Percentiles rank a stretch among this genome's conserved stretches.
These are phyloP conservation scores for Sugiyamaella floridensis DNA, from an alignment of 805 yeast species.

Conservation along the genomic window DNA sequence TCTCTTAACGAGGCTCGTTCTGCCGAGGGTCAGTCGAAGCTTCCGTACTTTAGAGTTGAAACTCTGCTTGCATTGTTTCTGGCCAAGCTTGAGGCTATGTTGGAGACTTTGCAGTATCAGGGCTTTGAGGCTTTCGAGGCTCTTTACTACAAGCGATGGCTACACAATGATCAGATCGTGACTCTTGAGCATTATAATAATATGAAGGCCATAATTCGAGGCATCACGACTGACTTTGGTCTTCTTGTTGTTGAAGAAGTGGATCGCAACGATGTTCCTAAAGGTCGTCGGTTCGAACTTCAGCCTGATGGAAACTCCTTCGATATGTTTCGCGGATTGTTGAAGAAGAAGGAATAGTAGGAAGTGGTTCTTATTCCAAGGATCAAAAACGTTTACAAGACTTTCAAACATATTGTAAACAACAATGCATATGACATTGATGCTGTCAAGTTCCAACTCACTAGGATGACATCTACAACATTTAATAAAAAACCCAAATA, in stretches of 20 bases:
- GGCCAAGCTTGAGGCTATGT: constrained; percentile 56
- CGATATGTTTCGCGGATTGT: constrained; percentile 86
- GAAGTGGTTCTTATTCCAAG: no score
- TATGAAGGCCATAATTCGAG: constrained; percentile 58
- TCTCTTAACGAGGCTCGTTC: constrained; percentile 50
- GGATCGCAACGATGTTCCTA: constrained; percentile 37
- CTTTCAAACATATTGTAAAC: background rate
- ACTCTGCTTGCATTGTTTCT: constrained; percentile 60
- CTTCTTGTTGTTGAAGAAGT: constrained; percentile 69
- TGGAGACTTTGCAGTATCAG: constrained; percentile 41
- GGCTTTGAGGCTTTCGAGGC: constrained; percentile 67
- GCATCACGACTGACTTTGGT: constrained; percentile 83
- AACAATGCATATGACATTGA: background rate
- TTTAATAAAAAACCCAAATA: constrained; percentile 3
- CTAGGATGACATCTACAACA: background rate
- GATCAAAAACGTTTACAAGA: background rate
- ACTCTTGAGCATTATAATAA: constrained; percentile 50
- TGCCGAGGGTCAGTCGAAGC: constrained; percentile 34
- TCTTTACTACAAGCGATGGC: constrained; percentile 78
- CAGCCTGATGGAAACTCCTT: constrained; percentile 98
- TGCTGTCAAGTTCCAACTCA: no score
- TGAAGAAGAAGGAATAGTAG: constrained; percentile 45
- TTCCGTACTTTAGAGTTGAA: constrained; percentile 43
- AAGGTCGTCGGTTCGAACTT: constrained; percentile 56
- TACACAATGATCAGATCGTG: constrained; percentile 71